A percentile compares a stretch with the other conserved stretches of the same genome.
Conservation (phyloP, 805 yeast genomes). For the Suhomyces pyralidae region DNA sequence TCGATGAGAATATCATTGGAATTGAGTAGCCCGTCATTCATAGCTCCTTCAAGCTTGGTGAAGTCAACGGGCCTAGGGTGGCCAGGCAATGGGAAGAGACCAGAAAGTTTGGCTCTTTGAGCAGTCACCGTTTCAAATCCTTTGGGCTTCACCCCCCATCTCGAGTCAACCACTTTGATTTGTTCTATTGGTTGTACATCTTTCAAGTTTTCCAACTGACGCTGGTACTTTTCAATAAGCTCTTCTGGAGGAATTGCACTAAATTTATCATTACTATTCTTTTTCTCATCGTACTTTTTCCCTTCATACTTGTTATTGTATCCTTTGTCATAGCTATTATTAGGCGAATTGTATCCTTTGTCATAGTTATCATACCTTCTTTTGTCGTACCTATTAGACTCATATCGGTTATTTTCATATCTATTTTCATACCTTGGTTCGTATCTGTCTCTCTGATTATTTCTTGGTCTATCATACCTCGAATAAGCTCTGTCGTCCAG, state of each 20-base stretch:
- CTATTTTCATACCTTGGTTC: neutral
- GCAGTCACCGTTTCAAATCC: conserved; percentile 75
- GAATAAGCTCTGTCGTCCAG: neutral
- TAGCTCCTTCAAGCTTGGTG: conserved; percentile 39
- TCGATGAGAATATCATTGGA: conserved; percentile 32
- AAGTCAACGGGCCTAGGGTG: conserved; percentile 46
- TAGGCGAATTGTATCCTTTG: neutral
- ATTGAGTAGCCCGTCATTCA: conserved; percentile 30
- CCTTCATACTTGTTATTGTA: neutral
- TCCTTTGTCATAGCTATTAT: neutral
- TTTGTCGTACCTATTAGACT: neutral
- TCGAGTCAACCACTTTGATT: conserved; percentile 47
- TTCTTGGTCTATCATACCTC: neutral
- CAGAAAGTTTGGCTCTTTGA: conserved; percentile 73
- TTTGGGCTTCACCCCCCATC: conserved; percentile 71
- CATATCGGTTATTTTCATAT: neutral
- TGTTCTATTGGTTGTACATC: conserved; percentile 48
- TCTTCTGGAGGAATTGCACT: conserved; percentile 17
- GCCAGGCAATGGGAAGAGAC: conserved; percentile 76
- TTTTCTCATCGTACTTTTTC: neutral
- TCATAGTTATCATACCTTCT: neutral
- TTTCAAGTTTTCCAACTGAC: conserved; percentile 30
- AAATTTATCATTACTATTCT: neutral
- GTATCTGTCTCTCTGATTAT: neutral
- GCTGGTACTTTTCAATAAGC: conserved; percentile 20